Evolutionary conservation across 495 filamentous ascomycete genomes (phyloP), one percentile per base, ranked within the genome.

Genomic region (Aspergillus mulundensis): DNA sequence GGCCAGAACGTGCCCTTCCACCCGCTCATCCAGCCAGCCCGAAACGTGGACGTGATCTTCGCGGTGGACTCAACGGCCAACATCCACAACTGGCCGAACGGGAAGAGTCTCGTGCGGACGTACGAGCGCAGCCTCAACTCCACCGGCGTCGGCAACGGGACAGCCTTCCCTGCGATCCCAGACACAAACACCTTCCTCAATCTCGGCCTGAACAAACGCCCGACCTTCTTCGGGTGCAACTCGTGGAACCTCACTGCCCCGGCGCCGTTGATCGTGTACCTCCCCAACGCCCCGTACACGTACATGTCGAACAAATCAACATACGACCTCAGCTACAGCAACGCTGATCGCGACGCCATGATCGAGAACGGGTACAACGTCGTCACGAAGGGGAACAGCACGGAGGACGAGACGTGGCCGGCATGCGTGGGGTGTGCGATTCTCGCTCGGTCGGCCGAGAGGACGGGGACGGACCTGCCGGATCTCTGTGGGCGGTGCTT

Each of bases 221-320:
- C 93, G 0, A 90, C 91, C 7, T 96, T 97, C 77, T 97, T 97
- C 72, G 93, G 93, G 56, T 97, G 93, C 76, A 73, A 92, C 72
- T 1, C 25, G 21, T 2, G 4, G n/a, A 77, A 75, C 40, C 69
- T 74, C 54, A 95, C 95, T 70, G 59, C 60, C 4, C 69, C 68
- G 32, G 68, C 86, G 0, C 93, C 93, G 0, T 62, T 97, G 30
- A 69, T 97, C 57, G 88, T 97, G 56, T 97, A 97, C 70, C 61
- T 97, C n/a, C 88, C 93, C 49, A 96, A 96, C 68, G 72, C 80
- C 14, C 93, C 93, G 0, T 96, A 94, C 72, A 82, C 80, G 36
- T 79, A 77, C 58, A 61, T 77, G 41, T 86, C 81, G 61, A 97
- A 97, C 72, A 71, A 85, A 3, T 84, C 84, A 3, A 97, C 94